Evolutionary conservation across 2,329 filamentous ascomycete genomes (phyloP).

Genomic region (Aspergillus calidoustus): DNA sequence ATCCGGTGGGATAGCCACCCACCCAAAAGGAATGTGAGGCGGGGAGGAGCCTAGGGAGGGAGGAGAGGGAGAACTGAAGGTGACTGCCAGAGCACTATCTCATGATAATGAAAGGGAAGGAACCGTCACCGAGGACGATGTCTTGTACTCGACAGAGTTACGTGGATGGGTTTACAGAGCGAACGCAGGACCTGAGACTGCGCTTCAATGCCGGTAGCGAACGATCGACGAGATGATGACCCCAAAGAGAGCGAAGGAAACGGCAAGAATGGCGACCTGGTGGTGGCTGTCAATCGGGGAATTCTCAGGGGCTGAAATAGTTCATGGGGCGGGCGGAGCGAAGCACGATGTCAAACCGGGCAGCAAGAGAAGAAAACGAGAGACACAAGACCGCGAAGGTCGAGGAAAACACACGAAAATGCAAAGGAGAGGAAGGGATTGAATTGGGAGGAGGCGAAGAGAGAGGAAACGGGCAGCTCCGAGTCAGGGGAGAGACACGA

Average conservation of each 20-base stretch:
- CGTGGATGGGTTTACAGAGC: constrained; percentile 11
- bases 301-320: constrained; percentile 21
- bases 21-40: constrained; percentile 20
- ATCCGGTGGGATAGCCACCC: constrained; percentile 32
- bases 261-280: constrained; percentile 24
- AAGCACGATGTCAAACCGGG: constrained; percentile 32
- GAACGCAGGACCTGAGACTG: constrained; percentile 6
- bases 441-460: constrained; percentile 4
- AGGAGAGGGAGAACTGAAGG: constrained; percentile 27
- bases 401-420: constrained; percentile 9
- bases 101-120: constrained; percentile 28
- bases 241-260: constrained; percentile 16
- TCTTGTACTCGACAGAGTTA: constrained; percentile 10
- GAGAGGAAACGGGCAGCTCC: neutral
- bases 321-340: constrained; percentile 19
- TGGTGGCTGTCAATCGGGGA: constrained; percentile 22
- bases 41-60: constrained; percentile 14
- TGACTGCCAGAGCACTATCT: constrained; percentile 45
- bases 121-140: constrained; percentile 14
- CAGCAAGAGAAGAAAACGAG: constrained; percentile 16
- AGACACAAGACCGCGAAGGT: constrained; percentile 13
- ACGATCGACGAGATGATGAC: constrained; percentile 9
- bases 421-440: constrained; percentile 11
- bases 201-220: neutral
- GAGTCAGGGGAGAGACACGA: constrained; percentile 15